Percentiles rank a stretch among this genome's conserved stretches.
Evolutionary conservation across 176 grass and related monocot species (phyloP).

Genomic region (Cenchrus purpureus): DNA sequence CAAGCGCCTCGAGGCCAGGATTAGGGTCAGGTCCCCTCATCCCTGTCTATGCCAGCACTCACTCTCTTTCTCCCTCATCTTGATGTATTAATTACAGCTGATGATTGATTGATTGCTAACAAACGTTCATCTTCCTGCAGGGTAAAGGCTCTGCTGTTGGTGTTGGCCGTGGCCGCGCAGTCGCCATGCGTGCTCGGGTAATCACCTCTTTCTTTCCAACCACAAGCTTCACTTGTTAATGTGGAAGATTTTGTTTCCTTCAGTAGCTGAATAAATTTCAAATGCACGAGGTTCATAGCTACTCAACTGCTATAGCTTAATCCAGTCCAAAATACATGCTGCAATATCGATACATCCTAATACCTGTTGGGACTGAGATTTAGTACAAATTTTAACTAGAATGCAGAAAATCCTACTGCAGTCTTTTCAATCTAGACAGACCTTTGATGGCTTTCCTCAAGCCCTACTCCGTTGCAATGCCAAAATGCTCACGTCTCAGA

Average conservation of each 20-base stretch:
- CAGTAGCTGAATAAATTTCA: not conserved
- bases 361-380: not conserved
- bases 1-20: constrained; percentile 52
- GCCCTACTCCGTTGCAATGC: not conserved
- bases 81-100: not conserved
- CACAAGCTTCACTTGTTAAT: not conserved
- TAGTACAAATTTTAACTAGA: not conserved
- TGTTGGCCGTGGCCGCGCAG: constrained; percentile 63
- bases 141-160: constrained; percentile 71
- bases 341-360: not conserved
- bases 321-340: constrained; percentile 1
- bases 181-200: constrained; percentile 78
- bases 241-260: not conserved
- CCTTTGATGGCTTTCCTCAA: not conserved
- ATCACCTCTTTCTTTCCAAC: not conserved
- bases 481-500: not conserved
- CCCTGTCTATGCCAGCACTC: not conserved
- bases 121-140: constrained; percentile 8
- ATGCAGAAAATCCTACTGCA: not conserved
- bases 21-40: constrained; percentile 21
- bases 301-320: not conserved
- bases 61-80: not conserved
- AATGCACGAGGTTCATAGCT: not conserved
- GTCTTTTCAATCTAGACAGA: not conserved
- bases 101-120: not conserved